These are phyloP conservation scores for Stylonectria norvegica DNA, from an alignment of 2,329 filamentous ascomycete species.

Conservation along the genomic window DNA sequence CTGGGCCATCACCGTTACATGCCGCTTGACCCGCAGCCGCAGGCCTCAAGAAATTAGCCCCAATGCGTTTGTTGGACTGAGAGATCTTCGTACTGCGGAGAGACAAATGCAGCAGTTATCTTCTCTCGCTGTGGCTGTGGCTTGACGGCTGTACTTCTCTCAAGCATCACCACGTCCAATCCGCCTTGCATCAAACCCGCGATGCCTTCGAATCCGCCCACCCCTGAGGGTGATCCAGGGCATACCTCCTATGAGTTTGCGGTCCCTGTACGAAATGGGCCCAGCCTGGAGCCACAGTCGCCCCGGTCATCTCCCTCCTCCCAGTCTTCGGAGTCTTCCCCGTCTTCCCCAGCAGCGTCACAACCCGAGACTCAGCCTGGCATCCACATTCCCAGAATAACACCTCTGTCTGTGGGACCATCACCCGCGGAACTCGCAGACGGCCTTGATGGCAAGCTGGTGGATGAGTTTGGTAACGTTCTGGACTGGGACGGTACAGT, in stretches of 20 bases:
- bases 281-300: constrained; percentile 8
- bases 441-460: constrained; percentile 45
- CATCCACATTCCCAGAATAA: constrained; percentile 40
- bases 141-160: not conserved
- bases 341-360: not conserved
- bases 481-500: constrained; percentile 48
- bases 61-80: too few relatives aligned
- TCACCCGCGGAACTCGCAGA: constrained; percentile 33
- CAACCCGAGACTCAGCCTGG: constrained; percentile 8
- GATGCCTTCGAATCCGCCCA: constrained; percentile 10
- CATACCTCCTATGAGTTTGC: constrained; percentile 27
- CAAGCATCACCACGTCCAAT: not conserved
- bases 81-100: too few relatives aligned
- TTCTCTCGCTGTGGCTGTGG: not conserved
- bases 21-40: too few relatives aligned
- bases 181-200: not conserved
- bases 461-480: constrained; percentile 55
- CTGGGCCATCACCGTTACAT: too few relatives aligned
- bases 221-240: constrained; percentile 19
- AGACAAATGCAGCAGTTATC: too few relatives aligned
- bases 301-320: too few relatives aligned
- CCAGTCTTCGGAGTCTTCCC: not conserved
- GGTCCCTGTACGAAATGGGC: constrained; percentile 19
- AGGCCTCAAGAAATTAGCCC: too few relatives aligned
- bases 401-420: constrained; percentile 35